Percentiles rank a stretch among this genome's conserved stretches.
Evolutionary conservation across 2,329 filamentous ascomycete genomes (phyloP).

Genomic region (Hypoxylon sp.): DNA sequence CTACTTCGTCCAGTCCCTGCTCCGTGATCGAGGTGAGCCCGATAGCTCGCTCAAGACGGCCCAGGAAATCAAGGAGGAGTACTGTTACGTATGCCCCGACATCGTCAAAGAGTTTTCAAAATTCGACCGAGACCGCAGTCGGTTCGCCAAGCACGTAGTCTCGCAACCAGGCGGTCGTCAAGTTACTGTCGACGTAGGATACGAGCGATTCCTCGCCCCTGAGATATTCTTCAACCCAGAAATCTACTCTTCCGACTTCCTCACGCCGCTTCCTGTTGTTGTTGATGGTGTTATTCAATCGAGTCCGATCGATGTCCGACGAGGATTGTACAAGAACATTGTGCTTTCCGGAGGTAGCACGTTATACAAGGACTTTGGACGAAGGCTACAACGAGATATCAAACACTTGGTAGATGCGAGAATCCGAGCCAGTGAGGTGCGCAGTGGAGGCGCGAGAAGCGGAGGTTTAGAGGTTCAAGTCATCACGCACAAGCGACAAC

Average conservation of each 20-base stretch:
- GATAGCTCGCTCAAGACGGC: slow-evolving; percentile 97
- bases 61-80: slow-evolving; percentile 97
- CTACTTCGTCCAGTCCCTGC: slow-evolving; percentile 95
- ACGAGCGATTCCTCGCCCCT: slow-evolving; percentile 96
- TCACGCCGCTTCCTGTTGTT: slow-evolving; percentile 91
- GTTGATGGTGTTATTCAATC: slow-evolving; percentile 98
- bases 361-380: slow-evolving; percentile 97
- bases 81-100: slow-evolving; percentile 97
- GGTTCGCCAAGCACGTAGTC: slow-evolving; percentile 90
- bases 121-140: slow-evolving; percentile 90
- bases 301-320: slow-evolving; percentile 94
- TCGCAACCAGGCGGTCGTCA: slow-evolving; percentile 85
- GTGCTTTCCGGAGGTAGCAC: slow-evolving; percentile 97
- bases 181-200: slow-evolving; percentile 89
- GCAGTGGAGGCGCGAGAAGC: slow-evolving; percentile 90
- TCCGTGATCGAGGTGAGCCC: slow-evolving; percentile 94
- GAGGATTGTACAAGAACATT: slow-evolving; percentile 99
- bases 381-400: slow-evolving; percentile 95
- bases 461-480: slow-evolving; percentile 97
- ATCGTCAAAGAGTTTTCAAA: slow-evolving; percentile 98
- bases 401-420: slow-evolving; percentile 93
- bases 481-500: slow-evolving; percentile 95
- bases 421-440: slow-evolving; percentile 89
- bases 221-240: slow-evolving; percentile 99
- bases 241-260: slow-evolving; percentile 98